A percentile compares a stretch with the other conserved stretches of the same genome.
phyloP scores from a whole-genome alignment of 2,329 filamentous ascomycete species.

The Alternaria metachromatica region DNA sequence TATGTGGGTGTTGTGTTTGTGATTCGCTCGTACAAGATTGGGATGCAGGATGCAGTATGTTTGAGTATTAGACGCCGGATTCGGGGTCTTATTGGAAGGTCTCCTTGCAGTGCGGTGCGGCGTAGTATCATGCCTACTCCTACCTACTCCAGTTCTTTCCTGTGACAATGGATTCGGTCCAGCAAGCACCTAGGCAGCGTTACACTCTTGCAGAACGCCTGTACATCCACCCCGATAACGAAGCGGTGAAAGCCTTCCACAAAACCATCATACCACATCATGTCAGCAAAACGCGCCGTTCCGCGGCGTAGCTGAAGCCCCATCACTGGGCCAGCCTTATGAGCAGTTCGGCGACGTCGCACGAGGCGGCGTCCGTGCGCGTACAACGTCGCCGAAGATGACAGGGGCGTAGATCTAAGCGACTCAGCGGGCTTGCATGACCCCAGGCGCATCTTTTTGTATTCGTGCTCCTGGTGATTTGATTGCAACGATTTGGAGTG shows the following conservation, averaged over 20 bases:
- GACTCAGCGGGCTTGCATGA: neutral
- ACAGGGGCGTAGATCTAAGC: neutral
- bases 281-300: neutral
- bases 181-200: neutral
- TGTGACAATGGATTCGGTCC: fast-evolving
- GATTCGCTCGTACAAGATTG: neutral
- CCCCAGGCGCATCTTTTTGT: neutral
- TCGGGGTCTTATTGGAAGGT: neutral
- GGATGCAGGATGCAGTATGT: neutral
- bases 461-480: too few species aligned
- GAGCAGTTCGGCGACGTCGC: neutral
- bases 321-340: neutral
- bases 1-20: neutral
- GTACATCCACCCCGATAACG: neutral
- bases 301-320: neutral
- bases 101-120: neutral
- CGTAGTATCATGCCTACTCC: neutral
- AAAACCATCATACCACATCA: neutral
- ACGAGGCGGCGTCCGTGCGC: neutral
- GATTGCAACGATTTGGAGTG: neutral
- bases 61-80: neutral
- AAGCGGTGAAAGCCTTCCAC: neutral
- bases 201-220: neutral
- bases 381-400: neutral
- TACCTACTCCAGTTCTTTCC: neutral